Base-by-base conservation (phyloP, 176 grass and related monocot genomes). In the Bothriochloa decipiens region DNA sequence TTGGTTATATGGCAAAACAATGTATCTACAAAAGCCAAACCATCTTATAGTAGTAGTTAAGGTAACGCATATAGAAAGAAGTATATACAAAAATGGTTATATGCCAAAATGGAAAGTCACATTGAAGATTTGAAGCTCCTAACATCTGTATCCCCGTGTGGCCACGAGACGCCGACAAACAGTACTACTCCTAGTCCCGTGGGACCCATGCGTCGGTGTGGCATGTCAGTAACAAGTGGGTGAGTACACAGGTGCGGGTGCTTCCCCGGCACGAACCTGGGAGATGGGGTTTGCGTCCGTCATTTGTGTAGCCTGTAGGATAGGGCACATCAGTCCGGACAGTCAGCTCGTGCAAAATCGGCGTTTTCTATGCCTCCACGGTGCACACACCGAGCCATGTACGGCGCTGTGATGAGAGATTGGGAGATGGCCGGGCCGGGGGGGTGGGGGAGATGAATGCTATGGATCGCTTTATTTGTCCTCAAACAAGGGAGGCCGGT, bases 301-400 rank as follows among this genome's bases (percentile, higher is more conserved):
- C 43, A 47, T 36, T 60, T 23, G 57, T n/a, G 4, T 58, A 58
- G 55, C 55, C 20, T 80, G 77, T 50, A 67, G 78, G 28, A 81
- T 57, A 70, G 65, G 65, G 79, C 47, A 39, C 65, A 70, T 81
- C 45, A 57, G 8, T 81, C 32, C 32, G 53, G 32, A 70, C 41
- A 81, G 64, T 55, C 27, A 81, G 65, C 68, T 53, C 35, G 43
- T 26, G 73, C 45, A n/a, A 55, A 1, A 11, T 82, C 46, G 84
- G 52, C 84, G 4, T 83, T 80, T 83, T 87, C 89, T 62, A 87
- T 83, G 80, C 61, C 80, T 74, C 80, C 84, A 82, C 68, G 15
- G 27, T 42, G 45, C 70, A 72, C 70, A 72, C 41, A 46, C 41
- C 70, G 46, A 46, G 42, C 39, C 47, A 62, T 70, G 36, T 11